phyloP scores from a whole-genome alignment of 73 alveolate genomes.

The Uronychia binucleata region DNA sequence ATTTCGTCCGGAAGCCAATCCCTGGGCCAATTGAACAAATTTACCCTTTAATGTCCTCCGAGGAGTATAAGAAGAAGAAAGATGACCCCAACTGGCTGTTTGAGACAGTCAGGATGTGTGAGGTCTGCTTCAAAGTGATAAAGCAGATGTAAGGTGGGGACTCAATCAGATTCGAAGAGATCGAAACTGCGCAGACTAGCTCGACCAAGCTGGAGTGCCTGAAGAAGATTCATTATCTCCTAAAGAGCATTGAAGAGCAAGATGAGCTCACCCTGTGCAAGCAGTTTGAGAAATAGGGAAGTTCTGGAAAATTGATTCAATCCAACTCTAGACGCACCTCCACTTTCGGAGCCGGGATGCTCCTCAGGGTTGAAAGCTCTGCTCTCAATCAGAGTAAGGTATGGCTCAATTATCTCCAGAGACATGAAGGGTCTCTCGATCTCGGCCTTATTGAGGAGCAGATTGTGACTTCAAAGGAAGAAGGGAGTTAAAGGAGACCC shows the following conservation, averaged over 20 bases:
- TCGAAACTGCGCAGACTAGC: background rate
- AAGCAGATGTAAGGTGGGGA: background rate
- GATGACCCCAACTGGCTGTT: constrained; percentile 27
- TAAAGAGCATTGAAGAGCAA: background rate
- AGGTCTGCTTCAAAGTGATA: constrained; percentile 6
- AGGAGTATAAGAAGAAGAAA: background rate
- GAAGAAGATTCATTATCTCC: background rate
- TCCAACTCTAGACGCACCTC: background rate
- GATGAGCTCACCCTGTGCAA: background rate
- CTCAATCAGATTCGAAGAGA: background rate
- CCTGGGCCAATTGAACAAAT: constrained; percentile 8
- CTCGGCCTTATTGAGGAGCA: too few species aligned
- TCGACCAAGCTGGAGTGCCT: background rate
- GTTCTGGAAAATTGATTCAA: background rate
- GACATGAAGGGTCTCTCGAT: too few species aligned
- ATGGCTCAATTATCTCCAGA: too few species aligned
- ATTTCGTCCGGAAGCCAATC: background rate
- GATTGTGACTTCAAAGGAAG: background rate
- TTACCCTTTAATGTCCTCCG: background rate
- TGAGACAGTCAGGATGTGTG: constrained; percentile 7
- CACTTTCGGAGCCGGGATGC: background rate
- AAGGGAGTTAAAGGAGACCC: background rate
- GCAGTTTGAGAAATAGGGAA: background rate
- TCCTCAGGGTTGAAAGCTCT: background rate
- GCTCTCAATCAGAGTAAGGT: background rate